Conservation (phyloP, 179 eudicot genomes). For the Silene vulgaris region DNA sequence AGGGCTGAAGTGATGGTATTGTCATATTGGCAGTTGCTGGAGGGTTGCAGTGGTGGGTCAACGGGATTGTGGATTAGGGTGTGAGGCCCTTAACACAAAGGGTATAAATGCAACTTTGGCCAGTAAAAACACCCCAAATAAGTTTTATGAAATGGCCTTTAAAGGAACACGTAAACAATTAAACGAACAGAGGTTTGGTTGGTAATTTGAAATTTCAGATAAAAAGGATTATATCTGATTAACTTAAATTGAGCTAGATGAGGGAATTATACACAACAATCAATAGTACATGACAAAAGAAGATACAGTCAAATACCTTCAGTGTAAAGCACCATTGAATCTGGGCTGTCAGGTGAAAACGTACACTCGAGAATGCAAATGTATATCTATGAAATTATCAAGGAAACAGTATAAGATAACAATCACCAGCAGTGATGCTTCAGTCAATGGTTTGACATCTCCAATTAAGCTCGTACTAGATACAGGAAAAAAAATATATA, state of each 20-base stretch:
- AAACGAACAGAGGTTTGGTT: neutral
- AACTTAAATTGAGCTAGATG: neutral
- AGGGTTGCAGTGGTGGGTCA: neutral
- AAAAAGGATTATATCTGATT: neutral
- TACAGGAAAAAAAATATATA: neutral
- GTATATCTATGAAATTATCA: conserved; percentile 2
- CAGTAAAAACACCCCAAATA: too few relatives aligned
- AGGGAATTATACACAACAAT: conserved; percentile 1
- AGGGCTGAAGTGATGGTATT: neutral
- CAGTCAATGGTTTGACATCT: neutral
- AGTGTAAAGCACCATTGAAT: neutral
- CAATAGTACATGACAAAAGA: neutral
- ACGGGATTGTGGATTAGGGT: neutral
- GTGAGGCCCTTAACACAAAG: neutral
- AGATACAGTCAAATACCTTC: conserved; percentile 13
- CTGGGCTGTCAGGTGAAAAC: neutral
- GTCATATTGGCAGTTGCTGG: neutral
- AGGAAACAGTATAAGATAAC: conserved; percentile 9
- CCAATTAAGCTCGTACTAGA: neutral
- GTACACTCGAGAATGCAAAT: neutral
- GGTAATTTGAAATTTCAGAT: neutral
- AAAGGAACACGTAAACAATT: neutral
- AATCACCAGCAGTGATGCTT: conserved; percentile 3
- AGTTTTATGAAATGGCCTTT: too few relatives aligned
- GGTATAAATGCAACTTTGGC: neutral